A percentile compares a stretch with the other conserved stretches of the same genome.
Conservation (phyloP, 257 asterid genomes). For the Nicotiana otophora region DNA sequence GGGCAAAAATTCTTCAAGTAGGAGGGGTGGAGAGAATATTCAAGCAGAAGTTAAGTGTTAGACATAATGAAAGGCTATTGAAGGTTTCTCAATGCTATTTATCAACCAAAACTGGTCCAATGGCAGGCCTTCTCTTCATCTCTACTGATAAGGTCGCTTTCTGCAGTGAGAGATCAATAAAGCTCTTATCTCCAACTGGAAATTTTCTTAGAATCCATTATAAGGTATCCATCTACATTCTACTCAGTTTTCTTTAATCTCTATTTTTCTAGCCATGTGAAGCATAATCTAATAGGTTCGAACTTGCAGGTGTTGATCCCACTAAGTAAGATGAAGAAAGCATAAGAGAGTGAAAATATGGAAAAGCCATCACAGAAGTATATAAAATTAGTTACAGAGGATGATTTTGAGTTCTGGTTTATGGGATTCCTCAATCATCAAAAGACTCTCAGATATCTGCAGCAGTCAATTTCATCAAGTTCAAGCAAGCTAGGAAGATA, state of each 20-base stretch:
- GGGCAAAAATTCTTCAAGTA: constrained; percentile 28
- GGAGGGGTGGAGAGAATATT: constrained; percentile 16
- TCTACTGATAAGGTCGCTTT: constrained; percentile 20
- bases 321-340: constrained; percentile 26
- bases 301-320: constrained; percentile 31
- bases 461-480: constrained; percentile 15
- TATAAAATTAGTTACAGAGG: constrained; percentile 38
- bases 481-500: constrained; percentile 6
- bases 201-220: constrained; percentile 12
- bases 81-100: constrained; percentile 24
- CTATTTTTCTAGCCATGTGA: neutral
- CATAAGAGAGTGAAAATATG: constrained; percentile 21
- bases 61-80: constrained; percentile 15
- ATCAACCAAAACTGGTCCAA: constrained; percentile 20
- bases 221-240: neutral
- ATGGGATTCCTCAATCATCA: constrained; percentile 44
- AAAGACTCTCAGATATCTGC: constrained; percentile 32
- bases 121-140: constrained; percentile 18
- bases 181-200: constrained; percentile 14
- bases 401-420: constrained; percentile 51
- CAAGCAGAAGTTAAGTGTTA: constrained; percentile 10
- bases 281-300: neutral
- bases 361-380: constrained; percentile 37
- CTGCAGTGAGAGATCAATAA: constrained; percentile 20
- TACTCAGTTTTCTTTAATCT: neutral